Evolutionary conservation across 352 stramenopile genomes (phyloP).

Genomic region (Pythium biforme): DNA sequence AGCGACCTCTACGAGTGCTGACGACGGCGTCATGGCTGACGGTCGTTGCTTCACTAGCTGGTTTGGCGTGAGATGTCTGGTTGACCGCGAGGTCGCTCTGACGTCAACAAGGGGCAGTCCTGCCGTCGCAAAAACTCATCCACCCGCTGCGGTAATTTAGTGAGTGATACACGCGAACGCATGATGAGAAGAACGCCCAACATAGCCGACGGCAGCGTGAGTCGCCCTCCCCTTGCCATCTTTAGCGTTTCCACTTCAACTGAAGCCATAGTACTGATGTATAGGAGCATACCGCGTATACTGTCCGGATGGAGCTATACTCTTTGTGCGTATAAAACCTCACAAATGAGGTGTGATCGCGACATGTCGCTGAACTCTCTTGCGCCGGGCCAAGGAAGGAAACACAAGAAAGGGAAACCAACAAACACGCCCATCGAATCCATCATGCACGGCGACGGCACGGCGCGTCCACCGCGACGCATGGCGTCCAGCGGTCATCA

Average conservation of each 20-base stretch:
- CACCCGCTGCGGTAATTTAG: no score
- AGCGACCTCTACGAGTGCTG: background rate
- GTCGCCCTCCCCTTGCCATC: background rate
- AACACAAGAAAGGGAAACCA: background rate
- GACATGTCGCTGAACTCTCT: slow-evolving; percentile 6
- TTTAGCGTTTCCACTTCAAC: background rate
- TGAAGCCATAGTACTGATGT: slow-evolving; percentile 3
- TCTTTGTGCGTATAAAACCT: background rate
- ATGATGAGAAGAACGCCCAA: background rate
- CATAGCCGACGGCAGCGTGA: background rate
- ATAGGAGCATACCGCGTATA: background rate
- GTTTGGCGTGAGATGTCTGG: background rate
- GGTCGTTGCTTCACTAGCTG: no score
- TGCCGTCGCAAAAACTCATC: no score
- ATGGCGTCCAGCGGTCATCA: no score
- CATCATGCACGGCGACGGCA: no score
- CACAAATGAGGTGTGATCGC: background rate
- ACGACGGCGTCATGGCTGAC: background rate
- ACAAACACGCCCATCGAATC: background rate
- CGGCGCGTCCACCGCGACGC: no score
- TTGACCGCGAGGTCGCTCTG: no score
- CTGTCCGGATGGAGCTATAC: slow-evolving; percentile 1
- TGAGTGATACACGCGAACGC: background rate
- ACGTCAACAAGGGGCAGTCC: no score
- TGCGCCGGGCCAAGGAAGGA: background rate